These are phyloP conservation scores for Cardiosporidium cionae DNA, from an alignment of 169 alveolate species.

Conservation along the genomic window DNA sequence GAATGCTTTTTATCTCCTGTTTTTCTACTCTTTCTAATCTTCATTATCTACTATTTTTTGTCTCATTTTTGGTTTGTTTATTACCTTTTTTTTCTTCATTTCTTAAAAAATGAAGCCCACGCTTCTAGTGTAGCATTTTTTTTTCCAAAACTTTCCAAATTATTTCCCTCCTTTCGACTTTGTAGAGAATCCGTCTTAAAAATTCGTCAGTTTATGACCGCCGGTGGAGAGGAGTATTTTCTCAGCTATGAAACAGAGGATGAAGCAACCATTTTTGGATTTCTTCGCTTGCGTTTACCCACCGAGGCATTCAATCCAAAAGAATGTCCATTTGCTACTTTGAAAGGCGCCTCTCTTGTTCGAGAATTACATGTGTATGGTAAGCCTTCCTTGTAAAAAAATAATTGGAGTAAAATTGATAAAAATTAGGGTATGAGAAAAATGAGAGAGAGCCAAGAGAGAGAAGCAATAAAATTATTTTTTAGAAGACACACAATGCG, in stretches of 20 bases:
- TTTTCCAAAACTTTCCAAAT: too few species aligned
- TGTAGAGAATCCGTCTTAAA: slow-evolving; percentile 16
- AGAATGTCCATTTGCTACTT: slow-evolving; percentile 44
- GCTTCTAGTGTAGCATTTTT: too few species aligned
- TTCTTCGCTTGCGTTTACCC: slow-evolving; percentile 73
- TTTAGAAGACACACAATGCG: slow-evolving; percentile 22
- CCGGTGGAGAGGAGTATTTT: slow-evolving; percentile 35
- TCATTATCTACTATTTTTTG: neutral
- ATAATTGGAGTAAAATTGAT: neutral
- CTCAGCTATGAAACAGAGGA: slow-evolving; percentile 45
- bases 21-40: too few species aligned
- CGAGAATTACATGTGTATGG: slow-evolving; percentile 87
- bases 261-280: slow-evolving; percentile 61
- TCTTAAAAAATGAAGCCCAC: too few species aligned
- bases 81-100: neutral
- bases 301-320: slow-evolving; percentile 21
- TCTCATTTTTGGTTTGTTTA: neutral
- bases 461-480: slow-evolving; percentile 15
- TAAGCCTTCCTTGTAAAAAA: slow-evolving; percentile 17
- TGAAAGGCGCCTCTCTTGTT: slow-evolving; percentile 66
- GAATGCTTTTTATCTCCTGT: neutral
- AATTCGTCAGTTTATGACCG: slow-evolving; percentile 2
- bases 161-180: too few species aligned
- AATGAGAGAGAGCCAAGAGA: too few species aligned
- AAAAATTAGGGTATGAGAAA: neutral